phyloP scores from a whole-genome alignment of 2,329 filamentous ascomycete genomes.

The Cytospora chrysosperma region DNA sequence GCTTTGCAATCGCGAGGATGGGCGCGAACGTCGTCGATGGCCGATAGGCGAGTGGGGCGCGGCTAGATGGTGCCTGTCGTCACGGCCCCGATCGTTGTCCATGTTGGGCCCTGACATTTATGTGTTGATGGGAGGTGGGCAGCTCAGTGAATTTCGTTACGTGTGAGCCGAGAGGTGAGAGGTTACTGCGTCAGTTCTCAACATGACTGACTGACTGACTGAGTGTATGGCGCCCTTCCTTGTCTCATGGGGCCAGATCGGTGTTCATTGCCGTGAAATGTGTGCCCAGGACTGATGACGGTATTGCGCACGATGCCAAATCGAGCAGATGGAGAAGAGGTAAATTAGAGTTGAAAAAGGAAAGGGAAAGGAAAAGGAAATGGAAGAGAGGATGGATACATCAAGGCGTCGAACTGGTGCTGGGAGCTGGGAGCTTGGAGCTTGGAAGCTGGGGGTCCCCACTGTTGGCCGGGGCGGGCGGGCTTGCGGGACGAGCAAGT shows the following conservation, averaged over 20 bases:
- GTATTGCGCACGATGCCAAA: neutral
- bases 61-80: slow-evolving; percentile 11
- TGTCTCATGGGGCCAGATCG: neutral
- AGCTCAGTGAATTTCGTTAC: neutral
- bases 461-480: neutral
- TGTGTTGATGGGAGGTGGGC: neutral
- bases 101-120: slow-evolving; percentile 1
- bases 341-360: no score
- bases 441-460: neutral
- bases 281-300: neutral
- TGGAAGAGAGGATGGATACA: no score
- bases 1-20: slow-evolving; percentile 23
- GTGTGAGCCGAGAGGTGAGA: neutral
- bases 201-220: no score
- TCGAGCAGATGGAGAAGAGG: neutral
- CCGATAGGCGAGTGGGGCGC: slow-evolving; percentile 19
- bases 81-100: slow-evolving; percentile 14
- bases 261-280: neutral
- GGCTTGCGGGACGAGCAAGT: neutral
- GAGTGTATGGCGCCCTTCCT: neutral
- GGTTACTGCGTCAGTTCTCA: neutral
- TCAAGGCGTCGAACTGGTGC: neutral
- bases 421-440: no score
- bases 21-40: slow-evolving; percentile 22
- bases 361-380: no score